These are phyloP conservation scores for Cetraspora pellucida DNA, from an alignment of 192 early-diverging fungal species.

Conservation along the genomic window DNA sequence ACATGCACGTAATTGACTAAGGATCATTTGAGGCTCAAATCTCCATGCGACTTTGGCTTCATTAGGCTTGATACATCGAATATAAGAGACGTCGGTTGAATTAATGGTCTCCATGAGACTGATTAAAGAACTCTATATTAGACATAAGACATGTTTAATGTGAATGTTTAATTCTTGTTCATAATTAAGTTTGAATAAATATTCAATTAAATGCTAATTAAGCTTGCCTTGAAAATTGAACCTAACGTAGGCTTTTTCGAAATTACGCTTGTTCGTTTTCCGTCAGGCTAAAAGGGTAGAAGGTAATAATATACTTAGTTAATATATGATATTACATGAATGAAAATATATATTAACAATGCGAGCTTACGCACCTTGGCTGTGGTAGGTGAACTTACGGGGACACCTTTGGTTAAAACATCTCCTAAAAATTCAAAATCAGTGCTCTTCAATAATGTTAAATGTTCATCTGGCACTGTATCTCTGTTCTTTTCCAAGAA, in stretches of 20 bases:
- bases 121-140: slow-evolving; percentile 71
- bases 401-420: slow-evolving; percentile 66
- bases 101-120: slow-evolving; percentile 95
- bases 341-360: neutral
- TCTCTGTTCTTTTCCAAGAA: slow-evolving; percentile 99
- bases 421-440: slow-evolving; percentile 82
- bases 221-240: slow-evolving; percentile 85
- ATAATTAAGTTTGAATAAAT: no score
- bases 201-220: no score
- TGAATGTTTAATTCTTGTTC: neutral
- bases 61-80: slow-evolving; percentile 99
- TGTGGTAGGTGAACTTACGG: slow-evolving; percentile 44
- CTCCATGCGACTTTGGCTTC: slow-evolving; percentile 88
- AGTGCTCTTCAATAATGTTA: slow-evolving; percentile 75
- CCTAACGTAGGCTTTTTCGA: slow-evolving; percentile 90
- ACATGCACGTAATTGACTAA: slow-evolving; percentile 93
- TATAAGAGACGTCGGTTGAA: slow-evolving; percentile 92
- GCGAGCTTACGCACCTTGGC: slow-evolving; percentile 37
- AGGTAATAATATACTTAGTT: neutral
- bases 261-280: slow-evolving; percentile 55
- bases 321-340: neutral
- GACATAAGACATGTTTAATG: neutral
- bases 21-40: slow-evolving; percentile 94
- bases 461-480: slow-evolving; percentile 91
- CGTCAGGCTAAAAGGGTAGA: slow-evolving; percentile 26